These are phyloP conservation scores for Aquilaria malaccensis DNA, from an alignment of 345 rosid species.

Conservation along the genomic window DNA sequence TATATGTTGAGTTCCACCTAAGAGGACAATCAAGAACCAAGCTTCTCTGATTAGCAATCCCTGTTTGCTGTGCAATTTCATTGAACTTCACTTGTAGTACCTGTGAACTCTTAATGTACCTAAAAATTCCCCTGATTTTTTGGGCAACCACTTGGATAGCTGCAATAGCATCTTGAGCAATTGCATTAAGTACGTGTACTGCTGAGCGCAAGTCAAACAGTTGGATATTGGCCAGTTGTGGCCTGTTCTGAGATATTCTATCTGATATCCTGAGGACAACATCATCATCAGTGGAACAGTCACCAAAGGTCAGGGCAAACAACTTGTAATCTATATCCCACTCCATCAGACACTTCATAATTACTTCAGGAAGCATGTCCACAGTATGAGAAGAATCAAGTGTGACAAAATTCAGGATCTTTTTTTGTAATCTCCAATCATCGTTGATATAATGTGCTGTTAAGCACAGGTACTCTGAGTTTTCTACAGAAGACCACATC, in stretches of 20 bases:
- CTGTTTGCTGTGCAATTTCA: conserved; percentile 62
- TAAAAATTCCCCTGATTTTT: conserved; percentile 68
- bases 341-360: conserved; percentile 63
- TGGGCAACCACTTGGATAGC: conserved; percentile 51
- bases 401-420: conserved; percentile 70
- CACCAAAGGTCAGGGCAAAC: conserved; percentile 78
- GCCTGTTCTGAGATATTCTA: conserved; percentile 52
- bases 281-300: conserved; percentile 54
- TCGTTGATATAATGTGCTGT: conserved; percentile 70
- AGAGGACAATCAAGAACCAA: conserved; percentile 54
- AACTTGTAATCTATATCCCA: conserved; percentile 87
- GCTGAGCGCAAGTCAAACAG: conserved; percentile 68
- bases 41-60: conserved; percentile 44
- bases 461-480: conserved; percentile 50
- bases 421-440: conserved; percentile 80
- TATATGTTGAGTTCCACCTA: conserved; percentile 69
- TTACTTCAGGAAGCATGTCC: conserved; percentile 83
- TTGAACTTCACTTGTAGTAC: conserved; percentile 52
- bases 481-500: conserved; percentile 68
- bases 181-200: conserved; percentile 49
- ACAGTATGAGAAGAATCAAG: conserved; percentile 73
- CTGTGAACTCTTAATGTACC: conserved; percentile 75
- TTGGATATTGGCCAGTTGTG: conserved; percentile 50
- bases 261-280: conserved; percentile 58
- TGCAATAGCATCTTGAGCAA: conserved; percentile 68